Evolutionary conservation across 305 asterid species (phyloP), one percentile per base, ranked within the genome.

Genomic region (Solanum hybrid): DNA sequence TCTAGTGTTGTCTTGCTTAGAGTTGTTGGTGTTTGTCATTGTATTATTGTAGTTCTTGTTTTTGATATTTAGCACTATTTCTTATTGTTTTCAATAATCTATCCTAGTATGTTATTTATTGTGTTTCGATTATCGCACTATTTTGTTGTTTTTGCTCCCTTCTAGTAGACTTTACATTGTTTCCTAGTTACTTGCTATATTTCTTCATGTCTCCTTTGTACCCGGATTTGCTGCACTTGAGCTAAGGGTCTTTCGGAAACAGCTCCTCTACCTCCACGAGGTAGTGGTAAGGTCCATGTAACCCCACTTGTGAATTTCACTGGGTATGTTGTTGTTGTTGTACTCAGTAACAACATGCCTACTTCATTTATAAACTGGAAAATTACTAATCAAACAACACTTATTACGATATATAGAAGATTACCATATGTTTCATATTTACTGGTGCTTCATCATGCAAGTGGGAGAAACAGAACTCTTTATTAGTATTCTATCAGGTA

Each of bases 401-500:
- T 31, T 20, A 85, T 56, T 56, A 32, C n/a, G 5, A 85, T 56
- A 85, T 51, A 51, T 51, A 29, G 73, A 32, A 56, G 71, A 56
- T 12, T 85, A 85, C 46, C 75, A 56, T 26, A 56, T 56, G 46
- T 85, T 56, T 60, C 73, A 27, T 29, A 82, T 82, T 82, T 46
- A 71, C 46, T 56, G 27, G 87, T 6, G 76, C 76, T 85, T 85
- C 38, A 32, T 56, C 87, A 56, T 56, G 46, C 76, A 85, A 85
- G 31, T 85, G 87, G 87, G 87, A 85, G 87, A 85, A 85, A 56
- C 40, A 84, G 76, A 85, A 56, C 76, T 56, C 7, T 56, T 85
- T 84, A n/a, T 29, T 85, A 31, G 76, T 85, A 56, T 56, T 56
- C 87, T 31, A 85, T 85, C 76, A 51, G 46, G 42, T 29, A 31